Evolutionary conservation across 345 rosid genomes (phyloP), one percentile per base, ranked within the genome.

Genomic region (Geranium brycei): DNA sequence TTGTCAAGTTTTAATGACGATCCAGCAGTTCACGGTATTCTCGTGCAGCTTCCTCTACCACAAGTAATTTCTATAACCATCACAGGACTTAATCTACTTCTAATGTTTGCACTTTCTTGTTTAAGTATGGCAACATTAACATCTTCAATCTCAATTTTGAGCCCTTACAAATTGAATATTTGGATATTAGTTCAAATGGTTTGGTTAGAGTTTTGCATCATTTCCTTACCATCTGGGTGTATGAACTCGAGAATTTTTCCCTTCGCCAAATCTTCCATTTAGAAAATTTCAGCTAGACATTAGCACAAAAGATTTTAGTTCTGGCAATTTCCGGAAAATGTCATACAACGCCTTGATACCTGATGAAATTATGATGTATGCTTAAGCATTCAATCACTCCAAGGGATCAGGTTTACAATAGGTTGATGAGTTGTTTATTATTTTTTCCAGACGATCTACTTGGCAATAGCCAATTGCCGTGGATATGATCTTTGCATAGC

Each of bases 1-100:
- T 59, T 92, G 70, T 66, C 73, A 13, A 65, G 65, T 18, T 87
- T 78, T 67, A 88, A 89, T 58, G 73, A 79, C 60, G 91, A 89
- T 61, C 74, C 79, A 1, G 81, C 97, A 0, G 66, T 92, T 78
- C 93, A 92, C 40, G 98, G 98, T 59, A 72, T 89, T 80, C 96
- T 89, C 28, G 91, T 89, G 66, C 97, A 92, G 77, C 97, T 92
- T 81, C 96, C 98, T 76, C 69, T 92, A 68, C 96, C 96, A 40
- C 82, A 81, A 81, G 95, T 92, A 80, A 81, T 75, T 77, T 77
- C 76, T 68, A 19, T 53, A 31, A 57, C 71, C 71, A 31, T 19
- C 47, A 75, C 65, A 40, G 38, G 4, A 69, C 13, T 64, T 14
- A 53, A 66, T 16, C 59, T 55, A 68, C 40, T 31, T 61, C 56